Evolutionary conservation across 495 filamentous ascomycete genomes (phyloP), one percentile per base, ranked within the genome.

Genomic region (Penicillium daleae): DNA sequence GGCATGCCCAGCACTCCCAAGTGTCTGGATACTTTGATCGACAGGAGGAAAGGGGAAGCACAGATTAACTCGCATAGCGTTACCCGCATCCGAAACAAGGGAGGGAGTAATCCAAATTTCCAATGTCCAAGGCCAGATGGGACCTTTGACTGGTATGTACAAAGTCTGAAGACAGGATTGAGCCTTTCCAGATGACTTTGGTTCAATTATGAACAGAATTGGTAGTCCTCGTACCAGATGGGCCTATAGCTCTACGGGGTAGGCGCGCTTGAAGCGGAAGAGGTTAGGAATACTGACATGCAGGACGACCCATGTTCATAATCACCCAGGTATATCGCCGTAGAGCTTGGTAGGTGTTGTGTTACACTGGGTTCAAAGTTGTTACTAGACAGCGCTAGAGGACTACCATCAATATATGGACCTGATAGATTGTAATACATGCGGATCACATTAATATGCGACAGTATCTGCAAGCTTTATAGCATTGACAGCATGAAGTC

Each of bases 1-100:
- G 62, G 57, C 57, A 72, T 72, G 65, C 64, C n/a, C 56, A 67
- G 64, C 61, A 62, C 46, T 68, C 60, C 65, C 70, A 64, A 68
- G 62, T 61, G 67, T 55, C 65, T 35, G 70, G 63, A 27, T 60
- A 64, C 33, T 33, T 33, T 52, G 63, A 64, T 67, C 67, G 62
- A 54, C 70, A 68, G 37, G 39, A 59, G 32, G 37, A 46, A 44
- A 59, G 42, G 57, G 59, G 42, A 42, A 49, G 49, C 26, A 26
- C 40, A 35, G 60, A 67, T 70, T 63, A 68, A 39, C 61, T 66
- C 56, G 60, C 51, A 66, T 70, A 60, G 60, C 51, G 49, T 31
- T 33, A 33, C 21, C 46, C 26, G 57, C 61, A 57, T 65, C 56
- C 54, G 26, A 65, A 71, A 61, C 65, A 72, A 72, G 69, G 69